Percentiles rank a stretch among this genome's conserved stretches.
Evolutionary conservation across 371 early-diverging fungal genomes (phyloP).

Genomic region (Mortierella sp.): DNA sequence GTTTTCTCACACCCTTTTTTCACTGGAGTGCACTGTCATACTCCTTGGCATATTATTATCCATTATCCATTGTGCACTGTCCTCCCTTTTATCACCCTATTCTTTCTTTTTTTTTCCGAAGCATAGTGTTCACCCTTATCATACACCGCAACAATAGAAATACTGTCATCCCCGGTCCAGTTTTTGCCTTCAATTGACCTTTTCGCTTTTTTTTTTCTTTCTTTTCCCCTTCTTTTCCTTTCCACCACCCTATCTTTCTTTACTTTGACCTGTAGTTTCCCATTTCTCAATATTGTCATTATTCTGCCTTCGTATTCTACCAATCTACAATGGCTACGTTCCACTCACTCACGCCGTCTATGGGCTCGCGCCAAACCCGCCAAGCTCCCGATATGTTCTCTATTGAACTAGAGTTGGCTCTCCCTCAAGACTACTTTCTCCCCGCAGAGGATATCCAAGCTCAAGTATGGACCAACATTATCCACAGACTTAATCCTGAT

Average conservation of each 20-base stretch:
- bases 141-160: neutral
- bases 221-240: neutral
- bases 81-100: neutral
- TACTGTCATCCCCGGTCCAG: neutral
- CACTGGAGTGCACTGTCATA: neutral
- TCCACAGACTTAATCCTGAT: constrained; percentile 43
- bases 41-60: neutral
- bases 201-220: neutral
- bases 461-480: constrained; percentile 53
- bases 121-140: neutral
- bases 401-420: constrained; percentile 29
- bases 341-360: constrained; percentile 34
- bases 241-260: neutral
- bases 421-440: constrained; percentile 46
- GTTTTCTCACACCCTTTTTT: constrained; percentile 13
- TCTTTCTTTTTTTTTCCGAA: neutral
- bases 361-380: constrained; percentile 39
- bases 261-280: neutral
- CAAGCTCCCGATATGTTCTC: constrained; percentile 41
- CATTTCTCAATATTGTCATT: neutral
- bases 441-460: constrained; percentile 47
- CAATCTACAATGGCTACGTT: constrained; percentile 38
- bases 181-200: neutral
- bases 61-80: neutral
- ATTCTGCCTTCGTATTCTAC: constrained; percentile 4